phyloP scores from a whole-genome alignment of 768 basidiomycete genomes.

The Gloeophyllum trabeum region DNA sequence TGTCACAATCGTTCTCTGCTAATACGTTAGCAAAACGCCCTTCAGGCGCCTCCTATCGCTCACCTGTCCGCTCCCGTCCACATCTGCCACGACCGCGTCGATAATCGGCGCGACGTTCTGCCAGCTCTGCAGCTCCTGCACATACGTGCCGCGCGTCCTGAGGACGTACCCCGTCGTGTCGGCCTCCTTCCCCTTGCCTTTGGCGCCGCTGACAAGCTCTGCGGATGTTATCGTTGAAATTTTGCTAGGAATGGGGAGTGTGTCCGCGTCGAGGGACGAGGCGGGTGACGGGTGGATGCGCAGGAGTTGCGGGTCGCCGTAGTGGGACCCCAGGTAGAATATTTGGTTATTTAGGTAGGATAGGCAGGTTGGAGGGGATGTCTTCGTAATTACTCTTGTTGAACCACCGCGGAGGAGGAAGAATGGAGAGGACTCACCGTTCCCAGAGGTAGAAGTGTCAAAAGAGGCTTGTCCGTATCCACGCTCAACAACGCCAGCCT shows the following conservation, averaged over 20 bases:
- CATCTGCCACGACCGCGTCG: conserved; percentile 70
- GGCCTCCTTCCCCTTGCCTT: conserved; percentile 11
- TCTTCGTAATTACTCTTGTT: conserved; percentile 25
- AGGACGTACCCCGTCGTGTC: conserved; percentile 34
- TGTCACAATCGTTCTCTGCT: conserved; percentile 70
- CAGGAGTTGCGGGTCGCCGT: conserved; percentile 72
- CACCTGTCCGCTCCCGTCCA: conserved; percentile 63
- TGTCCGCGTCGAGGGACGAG: conserved; percentile 27
- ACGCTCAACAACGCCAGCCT: conserved; percentile 56
- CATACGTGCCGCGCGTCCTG: conserved; percentile 38
- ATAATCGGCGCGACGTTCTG: conserved; percentile 77
- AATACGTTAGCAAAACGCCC: background rate
- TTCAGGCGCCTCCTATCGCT: conserved; percentile 6
- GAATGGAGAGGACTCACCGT: conserved; percentile 31
- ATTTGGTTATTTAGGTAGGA: conserved; percentile 62
- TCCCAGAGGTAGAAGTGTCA: conserved; percentile 58
- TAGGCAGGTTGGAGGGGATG: conserved; percentile 59
- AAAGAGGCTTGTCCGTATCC: conserved; percentile 27
- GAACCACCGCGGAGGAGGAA: background rate
- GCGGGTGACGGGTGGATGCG: conserved; percentile 37
- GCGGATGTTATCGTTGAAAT: conserved; percentile 29
- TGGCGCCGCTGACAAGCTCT: conserved; percentile 21
- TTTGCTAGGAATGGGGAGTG: conserved; percentile 39
- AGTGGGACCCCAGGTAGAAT: conserved; percentile 72
- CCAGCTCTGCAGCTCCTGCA: conserved; percentile 53